These are phyloP conservation scores for Escallonia rubra DNA, from an alignment of 129 eudicot species.

Conservation along the genomic window DNA sequence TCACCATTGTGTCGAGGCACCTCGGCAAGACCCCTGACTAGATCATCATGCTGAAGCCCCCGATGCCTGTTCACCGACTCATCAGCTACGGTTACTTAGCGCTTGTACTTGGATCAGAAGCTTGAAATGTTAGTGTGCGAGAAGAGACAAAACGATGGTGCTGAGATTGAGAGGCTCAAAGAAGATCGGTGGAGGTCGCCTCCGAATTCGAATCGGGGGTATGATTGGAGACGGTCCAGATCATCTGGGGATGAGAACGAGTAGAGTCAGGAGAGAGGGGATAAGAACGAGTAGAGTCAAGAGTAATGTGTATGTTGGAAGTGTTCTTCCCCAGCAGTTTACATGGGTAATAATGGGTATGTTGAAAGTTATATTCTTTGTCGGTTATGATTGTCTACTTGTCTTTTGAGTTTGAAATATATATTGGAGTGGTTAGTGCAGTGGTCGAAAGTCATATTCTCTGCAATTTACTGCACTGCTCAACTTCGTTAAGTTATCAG, in stretches of 20 bases:
- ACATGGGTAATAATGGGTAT: no score
- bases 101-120: slow-evolving; percentile 67
- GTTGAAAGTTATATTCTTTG: no score
- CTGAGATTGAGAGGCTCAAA: slow-evolving; percentile 35
- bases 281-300: slow-evolving; percentile 7
- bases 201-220: slow-evolving; percentile 5
- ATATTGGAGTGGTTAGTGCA: no score
- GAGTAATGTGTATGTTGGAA: no score
- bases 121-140: slow-evolving; percentile 52
- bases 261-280: slow-evolving; percentile 23
- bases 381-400: no score
- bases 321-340: no score
- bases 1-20: slow-evolving; percentile 42
- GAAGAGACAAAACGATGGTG: slow-evolving; percentile 32
- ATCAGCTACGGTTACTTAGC: slow-evolving; percentile 64
- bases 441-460: no score
- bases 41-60: slow-evolving; percentile 64
- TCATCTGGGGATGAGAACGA: slow-evolving; percentile 52
- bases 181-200: slow-evolving; percentile 68
- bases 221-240: slow-evolving; percentile 55
- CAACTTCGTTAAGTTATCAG: no score
- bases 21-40: slow-evolving; percentile 66
- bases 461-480: no score
- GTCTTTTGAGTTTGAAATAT: no score
- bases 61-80: slow-evolving; percentile 50